phyloP scores from a whole-genome alignment of 148 eudicot species.

The Heliosperma pusillum region DNA sequence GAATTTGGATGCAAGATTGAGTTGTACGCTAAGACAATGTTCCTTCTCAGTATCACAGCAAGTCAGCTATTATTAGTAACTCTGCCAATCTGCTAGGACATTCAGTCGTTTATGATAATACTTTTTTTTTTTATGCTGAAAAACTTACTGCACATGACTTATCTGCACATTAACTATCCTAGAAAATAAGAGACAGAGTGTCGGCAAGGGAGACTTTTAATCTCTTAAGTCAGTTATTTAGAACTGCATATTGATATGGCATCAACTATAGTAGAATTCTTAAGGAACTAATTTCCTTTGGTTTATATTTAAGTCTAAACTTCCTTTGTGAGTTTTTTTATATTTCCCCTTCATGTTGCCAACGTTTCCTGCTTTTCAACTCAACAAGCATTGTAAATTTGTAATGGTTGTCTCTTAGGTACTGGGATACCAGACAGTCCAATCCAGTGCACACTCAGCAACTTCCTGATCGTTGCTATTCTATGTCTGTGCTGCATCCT shows the following conservation, averaged over 20 bases:
- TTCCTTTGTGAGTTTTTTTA: neutral
- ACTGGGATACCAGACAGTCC: constrained; percentile 90
- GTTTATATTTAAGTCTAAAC: neutral
- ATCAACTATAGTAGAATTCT: neutral
- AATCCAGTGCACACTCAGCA: constrained; percentile 74
- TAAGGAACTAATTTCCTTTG: neutral
- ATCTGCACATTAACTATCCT: neutral
- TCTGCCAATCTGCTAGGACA: neutral
- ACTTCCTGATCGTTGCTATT: constrained; percentile 96
- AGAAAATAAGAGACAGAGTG: neutral
- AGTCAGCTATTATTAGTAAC: neutral
- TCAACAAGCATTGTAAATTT: neutral
- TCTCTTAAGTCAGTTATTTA: neutral
- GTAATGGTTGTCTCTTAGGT: constrained; percentile 35
- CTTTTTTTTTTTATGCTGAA: neutral
- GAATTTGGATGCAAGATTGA: neutral
- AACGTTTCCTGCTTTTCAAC: neutral
- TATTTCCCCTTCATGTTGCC: neutral
- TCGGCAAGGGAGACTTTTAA: neutral
- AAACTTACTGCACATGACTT: neutral
- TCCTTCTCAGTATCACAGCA: neutral
- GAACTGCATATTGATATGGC: neutral
- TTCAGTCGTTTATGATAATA: neutral
- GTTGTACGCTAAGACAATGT: neutral
- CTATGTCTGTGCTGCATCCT: constrained; percentile 73